Evolutionary conservation across 2,329 filamentous ascomycete genomes (phyloP).

Genomic region (Seiridium unicorne): DNA sequence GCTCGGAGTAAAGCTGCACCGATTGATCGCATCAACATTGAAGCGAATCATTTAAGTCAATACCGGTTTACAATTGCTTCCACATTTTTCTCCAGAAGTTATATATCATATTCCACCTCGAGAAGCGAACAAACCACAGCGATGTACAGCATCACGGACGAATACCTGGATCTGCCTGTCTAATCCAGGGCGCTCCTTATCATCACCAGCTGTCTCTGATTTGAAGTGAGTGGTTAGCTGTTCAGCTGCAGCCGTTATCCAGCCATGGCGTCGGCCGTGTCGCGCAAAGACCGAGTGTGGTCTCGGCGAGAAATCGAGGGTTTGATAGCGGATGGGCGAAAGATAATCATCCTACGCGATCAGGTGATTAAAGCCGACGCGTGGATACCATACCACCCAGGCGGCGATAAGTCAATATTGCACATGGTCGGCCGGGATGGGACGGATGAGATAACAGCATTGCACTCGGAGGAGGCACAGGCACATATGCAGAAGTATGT

Average conservation of each 20-base stretch:
- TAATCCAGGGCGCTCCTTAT: background rate
- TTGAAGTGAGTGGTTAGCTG: background rate
- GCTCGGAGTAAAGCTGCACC: no score
- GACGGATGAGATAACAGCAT: constrained; percentile 92
- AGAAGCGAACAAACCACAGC: background rate
- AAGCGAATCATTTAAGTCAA: no score
- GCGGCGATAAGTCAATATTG: constrained; percentile 83
- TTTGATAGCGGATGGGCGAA: constrained; percentile 77
- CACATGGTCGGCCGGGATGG: constrained; percentile 95
- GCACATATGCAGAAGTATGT: constrained; percentile 77
- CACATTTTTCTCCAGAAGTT: no score
- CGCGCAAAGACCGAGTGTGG: background rate
- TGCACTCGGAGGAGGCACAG: constrained; percentile 79
- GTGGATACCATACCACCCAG: constrained; percentile 88
- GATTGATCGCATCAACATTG: no score
- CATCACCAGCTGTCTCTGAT: background rate
- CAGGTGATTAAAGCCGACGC: constrained; percentile 83
- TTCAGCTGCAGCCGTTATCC: no score
- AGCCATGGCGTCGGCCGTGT: background rate
- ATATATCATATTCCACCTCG: no score
- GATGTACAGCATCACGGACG: background rate
- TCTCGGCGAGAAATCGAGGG: constrained; percentile 70
- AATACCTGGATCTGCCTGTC: background rate
- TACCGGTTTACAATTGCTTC: no score
- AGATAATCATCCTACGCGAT: constrained; percentile 77